These are phyloP conservation scores for Hypoxylon sp. DNA, from an alignment of 2,329 filamentous ascomycete genomes.

Conservation along the genomic window DNA sequence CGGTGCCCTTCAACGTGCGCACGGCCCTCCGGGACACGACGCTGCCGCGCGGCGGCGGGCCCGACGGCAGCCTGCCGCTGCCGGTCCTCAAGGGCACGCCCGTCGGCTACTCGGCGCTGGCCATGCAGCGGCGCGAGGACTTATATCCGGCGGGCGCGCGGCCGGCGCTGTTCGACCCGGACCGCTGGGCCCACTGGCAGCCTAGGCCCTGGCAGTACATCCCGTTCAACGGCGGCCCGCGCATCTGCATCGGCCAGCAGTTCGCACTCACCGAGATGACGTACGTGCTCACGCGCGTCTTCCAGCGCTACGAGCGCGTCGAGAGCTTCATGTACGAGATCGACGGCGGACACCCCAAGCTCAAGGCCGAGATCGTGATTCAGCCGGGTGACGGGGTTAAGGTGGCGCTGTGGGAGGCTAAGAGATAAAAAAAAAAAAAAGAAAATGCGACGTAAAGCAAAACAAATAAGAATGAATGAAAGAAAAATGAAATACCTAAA, in stretches of 20 bases:
- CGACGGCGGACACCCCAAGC: constrained; percentile 64
- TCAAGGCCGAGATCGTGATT: constrained; percentile 71
- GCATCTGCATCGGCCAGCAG: constrained; percentile 69
- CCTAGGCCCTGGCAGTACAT: constrained; percentile 66
- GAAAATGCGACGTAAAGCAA: neutral
- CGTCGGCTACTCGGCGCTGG: too few relatives aligned
- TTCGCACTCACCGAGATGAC: constrained; percentile 71
- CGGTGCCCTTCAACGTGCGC: constrained; percentile 67
- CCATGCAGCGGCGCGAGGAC: constrained; percentile 63
- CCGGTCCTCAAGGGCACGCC: too few relatives aligned
- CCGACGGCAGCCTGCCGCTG: too few relatives aligned
- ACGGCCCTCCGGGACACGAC: constrained; percentile 45
- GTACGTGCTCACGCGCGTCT: constrained; percentile 77
- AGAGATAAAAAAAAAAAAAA: constrained; percentile 39
- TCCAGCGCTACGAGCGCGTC: constrained; percentile 77
- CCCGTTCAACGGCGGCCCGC: constrained; percentile 64
- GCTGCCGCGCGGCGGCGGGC: constrained; percentile 32
- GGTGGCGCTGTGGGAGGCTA: constrained; percentile 66
- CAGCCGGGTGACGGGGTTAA: constrained; percentile 69
- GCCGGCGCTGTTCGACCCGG: constrained; percentile 59
- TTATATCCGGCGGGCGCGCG: constrained; percentile 59
- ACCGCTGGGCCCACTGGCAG: constrained; percentile 64
- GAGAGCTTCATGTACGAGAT: constrained; percentile 67
- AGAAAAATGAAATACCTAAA: neutral
- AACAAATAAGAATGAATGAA: neutral